phyloP scores from a whole-genome alignment of 108 stramenopile genomes.

The Pseudonitzschia delicatissima region DNA sequence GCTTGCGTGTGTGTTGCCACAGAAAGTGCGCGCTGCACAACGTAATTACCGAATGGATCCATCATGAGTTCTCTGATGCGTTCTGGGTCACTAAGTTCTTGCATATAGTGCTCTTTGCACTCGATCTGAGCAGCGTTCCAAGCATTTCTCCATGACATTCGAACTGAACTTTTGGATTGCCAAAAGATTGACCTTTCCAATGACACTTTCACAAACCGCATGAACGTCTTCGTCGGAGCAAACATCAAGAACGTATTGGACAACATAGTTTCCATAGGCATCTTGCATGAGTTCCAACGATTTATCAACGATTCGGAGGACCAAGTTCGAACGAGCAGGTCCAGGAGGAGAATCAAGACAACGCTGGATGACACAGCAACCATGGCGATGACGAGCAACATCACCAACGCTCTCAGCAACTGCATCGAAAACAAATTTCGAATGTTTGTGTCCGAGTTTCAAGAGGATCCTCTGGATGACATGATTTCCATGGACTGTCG shows the following conservation, averaged over 20 bases:
- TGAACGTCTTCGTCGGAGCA: slow-evolving; percentile 91
- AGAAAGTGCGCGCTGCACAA: slow-evolving; percentile 90
- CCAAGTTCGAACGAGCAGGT: slow-evolving; percentile 81
- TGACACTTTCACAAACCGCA: slow-evolving; percentile 85
- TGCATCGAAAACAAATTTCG: slow-evolving; percentile 92
- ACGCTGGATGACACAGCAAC: slow-evolving; percentile 97
- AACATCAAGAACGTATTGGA: slow-evolving; percentile 90
- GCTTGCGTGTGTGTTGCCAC: slow-evolving; percentile 93
- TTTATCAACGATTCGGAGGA: slow-evolving; percentile 87
- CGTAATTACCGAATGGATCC: slow-evolving; percentile 98
- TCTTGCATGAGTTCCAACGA: slow-evolving; percentile 97
- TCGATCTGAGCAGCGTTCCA: slow-evolving; percentile 89
- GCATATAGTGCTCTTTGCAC: slow-evolving; percentile 82
- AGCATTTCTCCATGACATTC: slow-evolving; percentile 98
- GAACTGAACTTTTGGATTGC: slow-evolving; percentile 97
- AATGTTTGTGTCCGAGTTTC: slow-evolving; percentile 87
- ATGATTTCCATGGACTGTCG: slow-evolving; percentile 97
- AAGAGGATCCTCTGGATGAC: slow-evolving; percentile 94
- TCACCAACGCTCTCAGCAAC: slow-evolving; percentile 86
- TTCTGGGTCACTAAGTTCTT: slow-evolving; percentile 84
- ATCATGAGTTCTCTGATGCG: slow-evolving; percentile 87
- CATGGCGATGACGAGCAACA: slow-evolving; percentile 96
- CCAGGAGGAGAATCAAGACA: slow-evolving; percentile 91
- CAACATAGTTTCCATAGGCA: slow-evolving; percentile 93
- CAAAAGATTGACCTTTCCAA: slow-evolving; percentile 85